Evolutionary conservation across 2,329 filamentous ascomycete species (phyloP).

Genomic region (Didymella pomorum): DNA sequence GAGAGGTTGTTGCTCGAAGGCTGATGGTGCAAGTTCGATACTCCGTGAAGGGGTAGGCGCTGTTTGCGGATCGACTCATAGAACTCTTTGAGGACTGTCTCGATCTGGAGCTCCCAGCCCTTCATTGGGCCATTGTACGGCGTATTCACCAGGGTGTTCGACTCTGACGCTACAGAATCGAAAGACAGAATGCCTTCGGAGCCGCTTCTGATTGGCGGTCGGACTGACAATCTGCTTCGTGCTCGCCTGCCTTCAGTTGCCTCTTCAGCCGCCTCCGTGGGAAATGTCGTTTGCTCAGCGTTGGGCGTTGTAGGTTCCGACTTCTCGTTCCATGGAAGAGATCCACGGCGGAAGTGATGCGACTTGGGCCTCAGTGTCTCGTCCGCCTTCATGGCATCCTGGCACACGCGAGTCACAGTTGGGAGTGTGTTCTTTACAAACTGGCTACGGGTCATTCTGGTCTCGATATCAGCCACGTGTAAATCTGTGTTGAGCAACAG

Average conservation of each 20-base stretch:
- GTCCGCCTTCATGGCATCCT: conserved; percentile 66
- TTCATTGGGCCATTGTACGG: conserved; percentile 78
- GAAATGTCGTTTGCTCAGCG: conserved; percentile 38
- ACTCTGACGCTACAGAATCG: conserved; percentile 58
- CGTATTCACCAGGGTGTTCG: conserved; percentile 78
- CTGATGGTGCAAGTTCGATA: conserved; percentile 61
- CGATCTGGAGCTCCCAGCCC: conserved; percentile 88
- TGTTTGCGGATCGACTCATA: conserved; percentile 89
- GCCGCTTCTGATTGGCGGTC: conserved; percentile 49
- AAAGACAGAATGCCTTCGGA: conserved; percentile 46
- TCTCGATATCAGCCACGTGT: conserved; percentile 91
- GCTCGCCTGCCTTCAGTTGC: conserved; percentile 47
- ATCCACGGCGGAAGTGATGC: conserved; percentile 45
- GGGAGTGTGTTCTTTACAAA: conserved; percentile 97
- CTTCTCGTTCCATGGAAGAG: conserved; percentile 47
- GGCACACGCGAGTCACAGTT: conserved; percentile 78
- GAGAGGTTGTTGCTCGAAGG: conserved; percentile 68
- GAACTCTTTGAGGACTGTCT: conserved; percentile 89
- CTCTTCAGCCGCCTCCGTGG: conserved; percentile 42
- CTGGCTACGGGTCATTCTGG: conserved; percentile 93
- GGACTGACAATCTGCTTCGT: conserved; percentile 54
- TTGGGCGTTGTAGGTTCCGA: conserved; percentile 48
- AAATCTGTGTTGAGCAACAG: conserved; percentile 95
- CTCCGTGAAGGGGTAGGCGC: conserved; percentile 84
- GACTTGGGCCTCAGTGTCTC: conserved; percentile 48